Evolutionary conservation across 352 stramenopile genomes (phyloP), one percentile per base, ranked within the genome.

Genomic region (Pythium scleroteichum): DNA sequence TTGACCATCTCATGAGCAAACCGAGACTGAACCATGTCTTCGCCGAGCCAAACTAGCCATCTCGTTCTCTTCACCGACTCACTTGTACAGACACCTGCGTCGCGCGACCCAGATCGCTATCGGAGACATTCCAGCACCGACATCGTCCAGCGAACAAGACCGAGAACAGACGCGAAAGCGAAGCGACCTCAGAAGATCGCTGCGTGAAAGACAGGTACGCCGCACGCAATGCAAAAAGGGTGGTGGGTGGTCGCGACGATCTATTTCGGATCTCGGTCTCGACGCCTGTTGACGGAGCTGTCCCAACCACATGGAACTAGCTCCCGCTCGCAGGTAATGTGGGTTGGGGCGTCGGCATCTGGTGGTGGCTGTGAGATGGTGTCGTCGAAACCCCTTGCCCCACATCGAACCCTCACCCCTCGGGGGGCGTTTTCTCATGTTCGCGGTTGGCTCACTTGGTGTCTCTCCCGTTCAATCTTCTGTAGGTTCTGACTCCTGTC

Each of bases 11-110:
- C 41, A 51, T 49, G 51, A 48, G 51, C 52, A 59, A 42, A 51
- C 16, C 24, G 39, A 51, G 59, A 66, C 59, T 66, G 59, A 66
- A 66, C 53, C 50, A 66, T 59, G 58, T 58, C 49, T 33, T 22
- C 50, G 33, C 49, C 32, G 59, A 54, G 59, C 59, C 50, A 66
- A 53, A 50, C 59, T 50, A 50, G 59, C 59, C 50, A 66, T 60
- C 44, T 59, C 26, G 35, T 66, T 58, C 57, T 53, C 27, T 64
- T 64, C 49, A 42, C 44, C 27, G 53, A 47, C 55, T 66, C 42
- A 32, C 19, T 47, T 19, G 51, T 35, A 35, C 29, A 35, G 29
- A 35, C 38, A 41, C 47, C 58, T 16, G 45, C 58, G 19, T 27
- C 17, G 20, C 10, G 38, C 38, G 32, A 63, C 56, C 56, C 46